phyloP scores from a whole-genome alignment of 139 green algal genomes.

The Pseudopediastrum boryanum region DNA sequence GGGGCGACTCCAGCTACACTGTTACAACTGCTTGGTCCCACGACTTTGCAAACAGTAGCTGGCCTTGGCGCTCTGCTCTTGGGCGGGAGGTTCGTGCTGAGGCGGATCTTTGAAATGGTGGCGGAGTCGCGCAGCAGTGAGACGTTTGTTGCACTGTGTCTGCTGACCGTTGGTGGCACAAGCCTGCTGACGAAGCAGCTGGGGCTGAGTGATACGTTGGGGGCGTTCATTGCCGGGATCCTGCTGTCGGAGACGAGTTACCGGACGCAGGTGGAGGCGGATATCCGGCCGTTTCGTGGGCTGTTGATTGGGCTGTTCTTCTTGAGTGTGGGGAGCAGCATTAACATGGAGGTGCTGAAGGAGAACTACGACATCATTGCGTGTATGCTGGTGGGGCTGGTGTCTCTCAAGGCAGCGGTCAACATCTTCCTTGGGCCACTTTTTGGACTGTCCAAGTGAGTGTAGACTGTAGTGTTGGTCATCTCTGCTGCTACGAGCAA shows the following conservation, averaged over 20 bases:
- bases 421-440: conserved; percentile 73
- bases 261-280: conserved; percentile 85
- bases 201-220: conserved; percentile 91
- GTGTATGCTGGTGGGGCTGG: conserved; percentile 71
- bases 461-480: no score
- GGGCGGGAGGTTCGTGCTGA: conserved; percentile 81
- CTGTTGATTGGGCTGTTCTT: conserved; percentile 96
- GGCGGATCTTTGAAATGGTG: conserved; percentile 85
- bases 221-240: conserved; percentile 91
- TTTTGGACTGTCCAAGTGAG: conserved; percentile 76
- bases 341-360: conserved; percentile 52
- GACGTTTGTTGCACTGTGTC: conserved; percentile 93
- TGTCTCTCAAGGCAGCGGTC: conserved; percentile 87
- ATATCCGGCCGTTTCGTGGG: conserved; percentile 91
- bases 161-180: conserved; percentile 91
- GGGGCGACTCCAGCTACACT: conserved; percentile 10
- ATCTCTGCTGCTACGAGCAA: no score
- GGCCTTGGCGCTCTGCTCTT: conserved; percentile 86
- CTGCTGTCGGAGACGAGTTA: conserved; percentile 90
- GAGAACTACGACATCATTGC: conserved; percentile 44
- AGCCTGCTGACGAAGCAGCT: conserved; percentile 81
- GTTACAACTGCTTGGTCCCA: conserved; percentile 69
- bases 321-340: conserved; percentile 52
- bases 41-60: conserved; percentile 67
- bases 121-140: conserved; percentile 78